Conservation (phyloP, 2,329 filamentous ascomycete species). For the Septoria petroselini region DNA sequence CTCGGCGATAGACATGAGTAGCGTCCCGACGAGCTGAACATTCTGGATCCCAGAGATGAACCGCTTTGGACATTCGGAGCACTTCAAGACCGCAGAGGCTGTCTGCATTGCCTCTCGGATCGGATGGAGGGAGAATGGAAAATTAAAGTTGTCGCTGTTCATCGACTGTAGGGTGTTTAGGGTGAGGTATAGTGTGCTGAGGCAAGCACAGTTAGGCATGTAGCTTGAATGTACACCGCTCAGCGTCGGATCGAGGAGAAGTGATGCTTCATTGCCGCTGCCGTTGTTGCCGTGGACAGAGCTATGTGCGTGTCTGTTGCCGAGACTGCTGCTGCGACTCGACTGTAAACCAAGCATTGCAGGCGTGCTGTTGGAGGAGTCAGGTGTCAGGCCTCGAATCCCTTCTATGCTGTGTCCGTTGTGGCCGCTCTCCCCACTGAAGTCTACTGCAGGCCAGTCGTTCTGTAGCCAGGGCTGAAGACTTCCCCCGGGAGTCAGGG, state of each 20-base stretch:
- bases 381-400: slow-evolving; percentile 26
- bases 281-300: neutral
- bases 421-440: slow-evolving; percentile 4
- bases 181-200: slow-evolving; percentile 47
- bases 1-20: slow-evolving; percentile 44
- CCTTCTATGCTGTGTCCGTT: slow-evolving; percentile 7
- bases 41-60: slow-evolving; percentile 48
- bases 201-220: slow-evolving; percentile 42
- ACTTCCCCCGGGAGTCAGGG: slow-evolving; percentile 24
- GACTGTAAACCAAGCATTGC: slow-evolving; percentile 17
- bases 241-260: slow-evolving; percentile 23
- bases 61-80: slow-evolving; percentile 44
- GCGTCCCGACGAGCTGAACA: slow-evolving; percentile 41
- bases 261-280: neutral
- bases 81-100: slow-evolving; percentile 41
- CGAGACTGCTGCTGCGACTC: slow-evolving; percentile 10
- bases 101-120: slow-evolving; percentile 45
- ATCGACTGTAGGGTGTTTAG: slow-evolving; percentile 44
- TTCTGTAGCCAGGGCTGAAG: slow-evolving; percentile 29
- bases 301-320: neutral
- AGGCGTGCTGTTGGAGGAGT: slow-evolving; percentile 21
- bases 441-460: slow-evolving; percentile 12
- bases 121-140: slow-evolving; percentile 44
- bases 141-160: slow-evolving; percentile 36
- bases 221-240: slow-evolving; percentile 13